Percentiles rank a stretch among this genome's conserved stretches.
These are phyloP conservation scores for Diaporthe sp. DNA, from an alignment of 2,329 filamentous ascomycete genomes.

Conservation along the genomic window DNA sequence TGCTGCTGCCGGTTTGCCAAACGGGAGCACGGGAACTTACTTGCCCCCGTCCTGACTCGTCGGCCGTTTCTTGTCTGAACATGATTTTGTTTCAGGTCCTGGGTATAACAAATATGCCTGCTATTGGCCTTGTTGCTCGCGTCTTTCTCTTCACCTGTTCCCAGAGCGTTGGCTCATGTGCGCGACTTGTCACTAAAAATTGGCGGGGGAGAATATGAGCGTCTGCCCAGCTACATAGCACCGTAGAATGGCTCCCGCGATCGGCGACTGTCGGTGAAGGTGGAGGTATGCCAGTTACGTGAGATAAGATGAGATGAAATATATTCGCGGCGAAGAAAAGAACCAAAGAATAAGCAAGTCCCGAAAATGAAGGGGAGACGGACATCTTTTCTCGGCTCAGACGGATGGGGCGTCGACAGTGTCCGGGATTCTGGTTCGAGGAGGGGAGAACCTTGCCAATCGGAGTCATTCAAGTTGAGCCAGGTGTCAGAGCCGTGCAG, in stretches of 20 bases:
- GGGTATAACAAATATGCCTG: neutral
- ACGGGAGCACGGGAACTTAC: neutral
- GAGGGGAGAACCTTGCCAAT: neutral
- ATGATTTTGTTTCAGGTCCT: slow-evolving; percentile 3
- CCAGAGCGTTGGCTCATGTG: neutral
- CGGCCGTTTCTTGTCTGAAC: neutral
- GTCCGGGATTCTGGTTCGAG: neutral
- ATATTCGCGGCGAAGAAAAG: neutral
- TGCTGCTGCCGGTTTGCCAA: neutral
- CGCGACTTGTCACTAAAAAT: neutral
- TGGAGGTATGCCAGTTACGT: neutral
- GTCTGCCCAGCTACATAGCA: neutral
- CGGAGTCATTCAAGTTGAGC: neutral
- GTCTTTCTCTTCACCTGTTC: neutral
- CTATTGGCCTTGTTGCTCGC: neutral
- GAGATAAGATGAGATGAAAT: neutral
- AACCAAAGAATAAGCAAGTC: neutral
- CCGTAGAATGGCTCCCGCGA: too few relatives aligned
- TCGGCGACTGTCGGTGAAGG: too few relatives aligned
- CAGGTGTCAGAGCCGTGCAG: neutral
- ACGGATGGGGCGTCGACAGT: too few relatives aligned
- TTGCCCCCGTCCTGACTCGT: neutral
- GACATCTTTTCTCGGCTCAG: neutral
- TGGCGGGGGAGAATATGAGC: neutral
- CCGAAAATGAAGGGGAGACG: neutral